phyloP scores from a whole-genome alignment of 306 rosid species.

The Cyamopsis tetragonoloba region DNA sequence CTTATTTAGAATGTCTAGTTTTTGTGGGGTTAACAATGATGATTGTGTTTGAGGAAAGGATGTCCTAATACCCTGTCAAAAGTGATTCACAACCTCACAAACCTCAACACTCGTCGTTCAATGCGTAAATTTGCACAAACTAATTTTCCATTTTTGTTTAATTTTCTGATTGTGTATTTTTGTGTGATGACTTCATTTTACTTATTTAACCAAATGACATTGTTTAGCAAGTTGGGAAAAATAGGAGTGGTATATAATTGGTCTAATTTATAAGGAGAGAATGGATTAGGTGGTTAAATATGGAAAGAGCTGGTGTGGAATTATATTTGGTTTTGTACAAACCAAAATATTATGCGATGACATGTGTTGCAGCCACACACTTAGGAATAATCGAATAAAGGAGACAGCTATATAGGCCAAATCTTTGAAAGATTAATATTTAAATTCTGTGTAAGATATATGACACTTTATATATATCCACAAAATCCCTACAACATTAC shows the following conservation, averaged over 20 bases:
- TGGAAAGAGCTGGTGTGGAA: not conserved
- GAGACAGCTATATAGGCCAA: too few species aligned
- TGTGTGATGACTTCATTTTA: not conserved
- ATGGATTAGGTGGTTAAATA: not conserved
- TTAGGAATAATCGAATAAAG: too few species aligned
- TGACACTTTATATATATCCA: too few species aligned
- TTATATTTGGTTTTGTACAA: not conserved
- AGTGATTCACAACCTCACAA: conserved; percentile 33
- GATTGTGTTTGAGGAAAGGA: conserved; percentile 8
- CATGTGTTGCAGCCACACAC: too few species aligned
- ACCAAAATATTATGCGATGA: not conserved
- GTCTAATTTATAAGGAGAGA: not conserved
- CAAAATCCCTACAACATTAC: too few species aligned
- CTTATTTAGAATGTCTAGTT: conserved; percentile 16
- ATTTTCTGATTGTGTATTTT: not conserved
- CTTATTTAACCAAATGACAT: conserved; percentile 6
- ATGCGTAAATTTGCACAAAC: conserved; percentile 23
- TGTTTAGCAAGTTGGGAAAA: not conserved
- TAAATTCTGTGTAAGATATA: too few species aligned
- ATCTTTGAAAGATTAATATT: too few species aligned
- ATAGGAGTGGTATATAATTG: not conserved
- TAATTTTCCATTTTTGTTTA: not conserved
- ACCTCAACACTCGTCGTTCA: conserved; percentile 20
- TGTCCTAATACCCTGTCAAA: conserved; percentile 26
- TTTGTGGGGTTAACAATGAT: conserved; percentile 20